Base-by-base conservation (phyloP, 2,329 filamentous ascomycete genomes). In the Colletotrichum sansevieriae region DNA sequence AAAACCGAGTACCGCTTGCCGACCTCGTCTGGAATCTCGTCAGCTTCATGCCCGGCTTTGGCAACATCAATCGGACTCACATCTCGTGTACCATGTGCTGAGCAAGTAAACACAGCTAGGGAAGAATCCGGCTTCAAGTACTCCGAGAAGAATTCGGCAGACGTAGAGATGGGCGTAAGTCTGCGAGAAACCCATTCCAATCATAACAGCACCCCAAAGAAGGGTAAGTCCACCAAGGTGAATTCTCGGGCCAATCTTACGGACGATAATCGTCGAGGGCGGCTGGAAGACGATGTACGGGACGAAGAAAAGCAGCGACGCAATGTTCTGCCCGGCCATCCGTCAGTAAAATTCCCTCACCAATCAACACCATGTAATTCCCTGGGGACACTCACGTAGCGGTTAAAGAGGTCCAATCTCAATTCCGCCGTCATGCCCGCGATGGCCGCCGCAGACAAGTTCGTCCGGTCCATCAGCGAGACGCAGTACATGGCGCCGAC, bases 401-500 rank as follows among this genome's bases (percentile, higher is more conserved):
- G 80, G 60, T 82, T 81, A 6, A 80, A 82, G 1, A 81, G 75
- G 5, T 47, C 51, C 2, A 89, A 77, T 3, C 74, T 54, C 29
- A 89, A 77, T 55, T 88, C 87, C 1, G 70, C 71, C 15, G 75
- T 74, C 84, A 88, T 87, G 60, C 87, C 92, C 20, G 93, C 92
- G 76, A 95, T 91, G 52, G 88, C 88, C 46, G 92, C 92, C 22
- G 88, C 83, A n/a, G 88, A 88, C 76, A 95, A 80, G 78, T 95
- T 95, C 2, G 91, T 93, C 37, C 93, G 84, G 75, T 96, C 93
- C 88, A 95, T 92, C 68, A 95, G 81, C 71, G 87, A 91, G 73
- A 93, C 84, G 76, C 91, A 93, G 78, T 95, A 95, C 80, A 94
- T 86, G 71, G 85, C 75, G 20, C 90, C 90, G 4, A 89, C 86